These are phyloP conservation scores for Heterobasidion annosum DNA, from an alignment of 1,284 basidiomycete species.

Conservation along the genomic window DNA sequence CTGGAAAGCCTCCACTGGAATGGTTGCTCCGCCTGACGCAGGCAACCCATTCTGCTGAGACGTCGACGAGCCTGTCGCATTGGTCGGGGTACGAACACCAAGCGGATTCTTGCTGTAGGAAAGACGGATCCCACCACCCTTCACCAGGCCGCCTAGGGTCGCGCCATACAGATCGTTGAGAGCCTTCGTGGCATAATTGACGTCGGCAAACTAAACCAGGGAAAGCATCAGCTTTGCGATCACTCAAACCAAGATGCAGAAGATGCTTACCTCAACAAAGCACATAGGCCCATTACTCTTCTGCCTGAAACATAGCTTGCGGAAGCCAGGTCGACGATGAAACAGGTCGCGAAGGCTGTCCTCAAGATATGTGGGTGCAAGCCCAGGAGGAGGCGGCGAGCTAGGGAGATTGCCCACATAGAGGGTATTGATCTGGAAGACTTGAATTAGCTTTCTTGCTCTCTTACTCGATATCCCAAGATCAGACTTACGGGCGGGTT, in stretches of 20 bases:
- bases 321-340: conserved; percentile 71
- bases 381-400: conserved; percentile 51
- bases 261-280: conserved; percentile 71
- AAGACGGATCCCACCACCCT: conserved; percentile 89
- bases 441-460: conserved; percentile 1
- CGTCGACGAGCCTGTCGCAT: conserved; percentile 35
- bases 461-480: background rate
- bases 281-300: conserved; percentile 98
- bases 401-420: conserved; percentile 93
- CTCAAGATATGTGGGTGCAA: conserved; percentile 75
- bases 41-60: conserved; percentile 26
- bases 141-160: conserved; percentile 83
- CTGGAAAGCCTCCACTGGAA: conserved; percentile 28
- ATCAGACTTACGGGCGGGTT: conserved; percentile 66
- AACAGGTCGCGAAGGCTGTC: conserved; percentile 81
- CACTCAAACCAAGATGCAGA: conserved; percentile 1
- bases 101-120: conserved; percentile 96
- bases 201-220: conserved; percentile 79
- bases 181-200: conserved; percentile 75
- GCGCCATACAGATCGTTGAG: conserved; percentile 90
- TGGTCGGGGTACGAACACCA: conserved; percentile 76
- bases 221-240: conserved; percentile 3
- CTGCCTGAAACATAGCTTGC: conserved; percentile 89
- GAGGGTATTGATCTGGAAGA: conserved; percentile 75
- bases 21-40: conserved; percentile 14